A percentile compares a stretch with the other conserved stretches of the same genome.
Conservation (phyloP, 768 basidiomycete species). For the Pleurotus djamor region DNA sequence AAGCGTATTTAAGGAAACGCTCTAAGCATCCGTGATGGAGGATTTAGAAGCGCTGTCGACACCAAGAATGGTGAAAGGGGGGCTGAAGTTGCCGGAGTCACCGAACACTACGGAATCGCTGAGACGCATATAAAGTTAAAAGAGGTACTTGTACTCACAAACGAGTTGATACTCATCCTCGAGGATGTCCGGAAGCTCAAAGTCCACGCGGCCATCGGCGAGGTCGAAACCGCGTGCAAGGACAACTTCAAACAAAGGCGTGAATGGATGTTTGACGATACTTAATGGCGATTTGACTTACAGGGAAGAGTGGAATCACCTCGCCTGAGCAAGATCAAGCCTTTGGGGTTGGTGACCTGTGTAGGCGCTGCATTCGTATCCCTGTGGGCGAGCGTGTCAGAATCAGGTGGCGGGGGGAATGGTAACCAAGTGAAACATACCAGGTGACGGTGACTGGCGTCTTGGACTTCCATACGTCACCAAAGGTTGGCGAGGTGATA, state of each 20-base stretch:
- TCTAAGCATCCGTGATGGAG: neutral
- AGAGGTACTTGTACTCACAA: slow-evolving; percentile 28
- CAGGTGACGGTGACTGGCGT: slow-evolving; percentile 23
- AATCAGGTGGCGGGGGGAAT: neutral
- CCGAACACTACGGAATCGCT: slow-evolving; percentile 35
- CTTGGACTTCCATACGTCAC: slow-evolving; percentile 26
- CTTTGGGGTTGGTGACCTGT: slow-evolving; percentile 35
- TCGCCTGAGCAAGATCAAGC: slow-evolving; percentile 19
- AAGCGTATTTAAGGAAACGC: neutral
- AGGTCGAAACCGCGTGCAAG: slow-evolving; percentile 34
- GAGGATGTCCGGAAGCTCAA: slow-evolving; percentile 35
- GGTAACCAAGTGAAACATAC: slow-evolving; percentile 14
- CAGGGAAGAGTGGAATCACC: slow-evolving; percentile 25
- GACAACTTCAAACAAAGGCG: slow-evolving; percentile 20
- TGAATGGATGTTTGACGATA: neutral
- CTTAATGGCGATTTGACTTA: slow-evolving; percentile 18
- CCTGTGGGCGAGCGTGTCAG: slow-evolving; percentile 20
- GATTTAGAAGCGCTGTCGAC: neutral
- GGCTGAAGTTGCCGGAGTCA: slow-evolving; percentile 39
- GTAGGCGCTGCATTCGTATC: slow-evolving; percentile 33
- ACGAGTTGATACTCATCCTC: slow-evolving; percentile 34
- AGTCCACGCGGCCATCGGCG: slow-evolving; percentile 25
- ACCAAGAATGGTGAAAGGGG: slow-evolving; percentile 8
- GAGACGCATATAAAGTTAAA: too few relatives aligned
- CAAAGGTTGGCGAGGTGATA: slow-evolving; percentile 23